Evolutionary conservation across 129 eudicot genomes (phyloP).

Genomic region (Artemisia annua): DNA sequence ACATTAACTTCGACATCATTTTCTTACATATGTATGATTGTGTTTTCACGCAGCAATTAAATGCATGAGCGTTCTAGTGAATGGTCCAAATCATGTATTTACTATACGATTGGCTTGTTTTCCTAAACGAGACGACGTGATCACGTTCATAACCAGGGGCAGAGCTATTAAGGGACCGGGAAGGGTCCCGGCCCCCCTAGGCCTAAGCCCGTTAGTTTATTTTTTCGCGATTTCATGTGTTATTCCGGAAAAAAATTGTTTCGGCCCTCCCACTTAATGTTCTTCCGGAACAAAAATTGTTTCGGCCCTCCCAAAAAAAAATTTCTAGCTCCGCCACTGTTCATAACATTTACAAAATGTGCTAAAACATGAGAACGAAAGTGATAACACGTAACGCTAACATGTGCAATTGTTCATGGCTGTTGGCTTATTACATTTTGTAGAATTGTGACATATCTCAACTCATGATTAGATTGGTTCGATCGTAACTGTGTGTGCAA

Average conservation of each 20-base stretch:
- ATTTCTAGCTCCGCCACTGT: too few relatives aligned
- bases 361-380: not conserved
- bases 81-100: not conserved
- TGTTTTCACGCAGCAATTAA: not conserved
- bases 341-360: conserved; percentile 17
- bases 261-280: too few relatives aligned
- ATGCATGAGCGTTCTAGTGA: not conserved
- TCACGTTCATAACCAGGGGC: too few relatives aligned
- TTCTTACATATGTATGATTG: too few relatives aligned
- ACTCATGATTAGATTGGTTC: not conserved
- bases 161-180: too few relatives aligned
- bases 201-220: too few relatives aligned
- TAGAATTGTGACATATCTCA: not conserved
- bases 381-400: conserved; percentile 7
- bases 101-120: not conserved
- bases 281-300: too few relatives aligned
- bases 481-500: not conserved
- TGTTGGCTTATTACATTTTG: conserved; percentile 2
- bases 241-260: too few relatives aligned
- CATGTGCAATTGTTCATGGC: conserved; percentile 23
- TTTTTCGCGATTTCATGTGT: too few relatives aligned
- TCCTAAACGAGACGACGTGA: not conserved
- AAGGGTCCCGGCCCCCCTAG: too few relatives aligned
- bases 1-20: too few relatives aligned
- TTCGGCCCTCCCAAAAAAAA: too few relatives aligned